A percentile compares a stretch with the other conserved stretches of the same genome.
Conservation (phyloP, 805 yeast species). For the Yarrowia osloensis region DNA sequence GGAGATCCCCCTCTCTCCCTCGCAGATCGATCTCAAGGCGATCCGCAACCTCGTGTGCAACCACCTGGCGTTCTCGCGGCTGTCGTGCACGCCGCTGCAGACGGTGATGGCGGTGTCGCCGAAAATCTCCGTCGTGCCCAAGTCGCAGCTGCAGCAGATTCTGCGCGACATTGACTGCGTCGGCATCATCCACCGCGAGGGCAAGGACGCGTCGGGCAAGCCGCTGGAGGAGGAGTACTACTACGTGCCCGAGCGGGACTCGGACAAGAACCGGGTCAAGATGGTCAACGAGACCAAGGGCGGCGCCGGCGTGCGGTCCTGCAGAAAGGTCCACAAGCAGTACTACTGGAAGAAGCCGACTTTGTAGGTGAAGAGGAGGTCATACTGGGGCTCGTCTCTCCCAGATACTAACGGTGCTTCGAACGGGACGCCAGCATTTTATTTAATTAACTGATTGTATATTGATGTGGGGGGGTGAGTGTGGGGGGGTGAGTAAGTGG, state of each 20-base stretch:
- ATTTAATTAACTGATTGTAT: conserved; percentile 23
- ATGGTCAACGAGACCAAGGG: conserved; percentile 80
- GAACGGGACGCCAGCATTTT: neutral
- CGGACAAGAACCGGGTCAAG: conserved; percentile 64
- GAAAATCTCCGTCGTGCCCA: conserved; percentile 32
- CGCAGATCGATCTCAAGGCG: conserved; percentile 44
- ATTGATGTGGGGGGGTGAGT: neutral
- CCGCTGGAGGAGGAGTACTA: conserved; percentile 92
- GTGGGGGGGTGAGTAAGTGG: too few relatives aligned
- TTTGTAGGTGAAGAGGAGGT: neutral
- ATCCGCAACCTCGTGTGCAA: conserved; percentile 70
- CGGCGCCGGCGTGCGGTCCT: conserved; percentile 75
- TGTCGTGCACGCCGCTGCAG: conserved; percentile 84
- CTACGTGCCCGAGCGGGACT: conserved; percentile 81
- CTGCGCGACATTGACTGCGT: conserved; percentile 57
- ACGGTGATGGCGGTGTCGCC: conserved; percentile 56
- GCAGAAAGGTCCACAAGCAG: conserved; percentile 93
- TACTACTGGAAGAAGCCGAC: conserved; percentile 32
- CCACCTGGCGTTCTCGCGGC: conserved; percentile 86
- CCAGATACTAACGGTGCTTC: conserved; percentile 10
- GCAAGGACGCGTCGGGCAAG: conserved; percentile 96
- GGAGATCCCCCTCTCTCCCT: conserved; percentile 9
- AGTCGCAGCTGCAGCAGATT: conserved; percentile 47
- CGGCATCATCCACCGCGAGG: conserved; percentile 86
- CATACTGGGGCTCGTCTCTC: neutral